phyloP scores from a whole-genome alignment of 1,139 yeast genomes.

The Zygosaccharomyces pseudobailii region DNA sequence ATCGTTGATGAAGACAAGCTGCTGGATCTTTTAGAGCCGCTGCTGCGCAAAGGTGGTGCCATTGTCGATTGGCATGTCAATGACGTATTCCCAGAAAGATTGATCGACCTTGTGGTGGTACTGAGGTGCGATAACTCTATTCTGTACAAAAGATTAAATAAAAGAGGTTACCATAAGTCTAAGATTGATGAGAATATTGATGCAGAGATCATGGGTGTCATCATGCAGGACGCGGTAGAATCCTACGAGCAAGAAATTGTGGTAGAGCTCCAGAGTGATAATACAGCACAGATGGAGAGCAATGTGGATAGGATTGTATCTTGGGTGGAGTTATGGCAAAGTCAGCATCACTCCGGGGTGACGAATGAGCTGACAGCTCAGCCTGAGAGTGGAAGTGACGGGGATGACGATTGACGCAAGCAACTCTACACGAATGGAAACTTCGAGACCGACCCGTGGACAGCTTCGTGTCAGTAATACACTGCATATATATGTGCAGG shows the following conservation, averaged over 20 bases:
- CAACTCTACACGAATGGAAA: not conserved
- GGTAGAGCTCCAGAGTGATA: constrained; percentile 69
- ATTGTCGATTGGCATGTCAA: constrained; percentile 97
- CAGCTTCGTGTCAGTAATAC: no score
- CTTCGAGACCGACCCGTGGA: no score
- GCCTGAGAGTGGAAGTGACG: constrained; percentile 8
- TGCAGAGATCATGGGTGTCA: constrained; percentile 95
- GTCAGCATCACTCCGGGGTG: constrained; percentile 46
- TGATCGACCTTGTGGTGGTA: constrained; percentile 88
- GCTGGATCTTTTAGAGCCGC: constrained; percentile 73
- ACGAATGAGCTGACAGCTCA: constrained; percentile 32
- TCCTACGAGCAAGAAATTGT: constrained; percentile 75
- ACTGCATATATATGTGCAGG: no score
- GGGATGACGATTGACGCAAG: constrained; percentile 8
- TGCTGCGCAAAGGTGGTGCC: constrained; percentile 76
- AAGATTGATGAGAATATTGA: constrained; percentile 90
- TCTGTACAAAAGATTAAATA: constrained; percentile 68
- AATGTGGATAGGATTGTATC: constrained; percentile 69
- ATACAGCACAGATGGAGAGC: constrained; percentile 68
- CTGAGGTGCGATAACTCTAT: constrained; percentile 68
- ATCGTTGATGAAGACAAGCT: constrained; percentile 91
- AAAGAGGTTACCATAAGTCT: constrained; percentile 68
- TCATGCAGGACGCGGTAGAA: constrained; percentile 81
- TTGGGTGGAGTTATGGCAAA: constrained; percentile 74
- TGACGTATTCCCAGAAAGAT: constrained; percentile 88